Conservation (phyloP, 805 yeast genomes). For the Saccharomycopsis sp. region DNA sequence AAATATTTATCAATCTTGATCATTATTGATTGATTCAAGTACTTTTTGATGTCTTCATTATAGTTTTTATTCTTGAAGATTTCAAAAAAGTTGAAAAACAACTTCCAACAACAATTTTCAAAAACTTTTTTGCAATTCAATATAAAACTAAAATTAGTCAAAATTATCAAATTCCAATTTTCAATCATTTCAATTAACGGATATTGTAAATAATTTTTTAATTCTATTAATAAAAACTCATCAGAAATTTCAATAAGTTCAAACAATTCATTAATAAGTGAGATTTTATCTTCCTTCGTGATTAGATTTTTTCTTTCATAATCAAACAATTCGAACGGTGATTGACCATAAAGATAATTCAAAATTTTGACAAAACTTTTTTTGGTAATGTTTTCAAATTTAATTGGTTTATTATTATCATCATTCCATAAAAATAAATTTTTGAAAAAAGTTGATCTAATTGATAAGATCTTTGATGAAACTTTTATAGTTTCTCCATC, state of each 20-base stretch:
- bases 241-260: constrained; percentile 54
- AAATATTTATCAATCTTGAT: constrained; percentile 25
- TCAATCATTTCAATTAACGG: constrained; percentile 44
- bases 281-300: constrained; percentile 19
- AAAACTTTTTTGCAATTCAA: constrained; percentile 45
- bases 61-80: constrained; percentile 36
- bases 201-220: constrained; percentile 53
- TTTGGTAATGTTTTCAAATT: constrained; percentile 37
- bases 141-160: too few species aligned
- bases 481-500: constrained; percentile 32
- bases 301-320: neutral
- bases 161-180: too few species aligned
- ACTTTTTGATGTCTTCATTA: constrained; percentile 29
- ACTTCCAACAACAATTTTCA: constrained; percentile 54
- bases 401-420: constrained; percentile 20
- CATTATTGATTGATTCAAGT: constrained; percentile 24
- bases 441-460: too few species aligned
- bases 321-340: constrained; percentile 31
- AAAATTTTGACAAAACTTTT: too few species aligned
- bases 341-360: constrained; percentile 53
- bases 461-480: too few species aligned
- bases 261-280: constrained; percentile 43
- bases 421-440: constrained; percentile 35
- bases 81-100: constrained; percentile 54
- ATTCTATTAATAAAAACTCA: constrained; percentile 46